phyloP scores from a whole-genome alignment of 2,329 filamentous ascomycete species.

The Colletotrichum sojae region DNA sequence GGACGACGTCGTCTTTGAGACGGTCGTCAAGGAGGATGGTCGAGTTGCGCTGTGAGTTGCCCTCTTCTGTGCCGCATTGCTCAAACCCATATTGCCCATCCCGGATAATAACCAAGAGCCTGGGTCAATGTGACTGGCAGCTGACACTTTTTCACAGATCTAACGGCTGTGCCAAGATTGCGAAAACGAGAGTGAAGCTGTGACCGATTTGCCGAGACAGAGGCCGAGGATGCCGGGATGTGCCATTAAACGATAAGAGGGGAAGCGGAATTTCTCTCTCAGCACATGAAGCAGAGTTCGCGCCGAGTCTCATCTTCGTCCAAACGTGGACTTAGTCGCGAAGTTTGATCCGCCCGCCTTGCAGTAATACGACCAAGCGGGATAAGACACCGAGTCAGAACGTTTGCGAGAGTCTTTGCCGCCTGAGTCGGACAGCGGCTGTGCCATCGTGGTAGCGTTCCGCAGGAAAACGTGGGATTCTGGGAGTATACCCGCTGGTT shows the following conservation, averaged over 20 bases:
- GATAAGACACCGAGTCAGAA: conserved; percentile 11
- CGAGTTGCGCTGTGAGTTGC: conserved; percentile 51
- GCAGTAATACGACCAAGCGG: not conserved
- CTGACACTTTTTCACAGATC: conserved; percentile 39
- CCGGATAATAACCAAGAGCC: conserved; percentile 31
- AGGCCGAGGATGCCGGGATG: not conserved
- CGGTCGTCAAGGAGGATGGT: conserved; percentile 54
- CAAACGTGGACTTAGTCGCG: conserved; percentile 11
- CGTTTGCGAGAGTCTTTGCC: not conserved
- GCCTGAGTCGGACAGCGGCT: not conserved
- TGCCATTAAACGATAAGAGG: not conserved
- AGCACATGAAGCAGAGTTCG: conserved; percentile 10
- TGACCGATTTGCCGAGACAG: conserved; percentile 27
- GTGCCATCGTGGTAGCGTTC: not conserved
- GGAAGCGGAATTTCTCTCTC: not conserved
- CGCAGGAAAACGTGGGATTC: not conserved
- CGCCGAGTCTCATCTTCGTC: conserved; percentile 26
- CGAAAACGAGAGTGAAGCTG: conserved; percentile 47
- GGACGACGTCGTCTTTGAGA: conserved; percentile 57
- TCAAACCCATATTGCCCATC: not conserved
- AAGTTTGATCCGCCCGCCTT: conserved; percentile 1
- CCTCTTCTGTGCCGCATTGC: no score
- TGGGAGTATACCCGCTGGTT: not conserved
- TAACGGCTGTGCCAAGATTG: conserved; percentile 52
- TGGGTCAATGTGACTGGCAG: conserved; percentile 33